Percentiles rank a stretch among this genome's conserved stretches.
These are phyloP conservation scores for Coemansia sp. DNA, from an alignment of 192 early-diverging fungal species.

Conservation along the genomic window DNA sequence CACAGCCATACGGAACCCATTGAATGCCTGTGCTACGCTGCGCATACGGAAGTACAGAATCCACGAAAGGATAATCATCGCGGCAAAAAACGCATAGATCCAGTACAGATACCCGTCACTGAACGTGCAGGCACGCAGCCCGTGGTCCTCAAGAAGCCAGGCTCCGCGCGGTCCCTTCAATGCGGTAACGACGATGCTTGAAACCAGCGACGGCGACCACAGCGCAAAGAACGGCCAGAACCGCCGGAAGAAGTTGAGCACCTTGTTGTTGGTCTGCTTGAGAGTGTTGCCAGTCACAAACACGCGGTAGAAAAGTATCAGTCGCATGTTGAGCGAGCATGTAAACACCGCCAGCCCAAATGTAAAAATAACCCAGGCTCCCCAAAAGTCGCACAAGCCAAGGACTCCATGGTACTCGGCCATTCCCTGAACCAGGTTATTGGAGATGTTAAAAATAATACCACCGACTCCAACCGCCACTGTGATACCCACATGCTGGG, in stretches of 20 bases:
- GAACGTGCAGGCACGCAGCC: conserved; percentile 35
- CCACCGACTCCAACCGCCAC: conserved; percentile 27
- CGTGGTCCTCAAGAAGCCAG: conserved; percentile 46
- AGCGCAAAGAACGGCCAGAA: conserved; percentile 42
- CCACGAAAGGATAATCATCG: conserved; percentile 37
- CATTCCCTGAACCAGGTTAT: conserved; percentile 42
- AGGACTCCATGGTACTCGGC: conserved; percentile 37
- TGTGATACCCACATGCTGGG: conserved; percentile 48
- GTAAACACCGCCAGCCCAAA: conserved; percentile 26
- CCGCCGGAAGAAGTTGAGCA: conserved; percentile 28
- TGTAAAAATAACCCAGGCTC: conserved; percentile 34
- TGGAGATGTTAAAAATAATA: conserved; percentile 39
- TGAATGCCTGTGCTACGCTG: conserved; percentile 39
- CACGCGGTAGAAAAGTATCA: conserved; percentile 38
- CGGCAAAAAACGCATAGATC: conserved; percentile 41
- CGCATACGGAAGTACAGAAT: conserved; percentile 38
- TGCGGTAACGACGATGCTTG: conserved; percentile 26
- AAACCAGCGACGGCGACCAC: conserved; percentile 27
- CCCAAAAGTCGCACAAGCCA: conserved; percentile 34
- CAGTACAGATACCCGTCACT: conserved; percentile 39
- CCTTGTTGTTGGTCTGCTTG: conserved; percentile 10
- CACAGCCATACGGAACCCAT: conserved; percentile 43
- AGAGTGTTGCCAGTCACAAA: conserved; percentile 38
- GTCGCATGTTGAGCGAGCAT: conserved; percentile 35
- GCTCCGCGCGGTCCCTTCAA: conserved; percentile 31